Evolutionary conservation across 2,329 filamentous ascomycete species (phyloP), one percentile per base, ranked within the genome.

Genomic region (Penicillium oxalicum): DNA sequence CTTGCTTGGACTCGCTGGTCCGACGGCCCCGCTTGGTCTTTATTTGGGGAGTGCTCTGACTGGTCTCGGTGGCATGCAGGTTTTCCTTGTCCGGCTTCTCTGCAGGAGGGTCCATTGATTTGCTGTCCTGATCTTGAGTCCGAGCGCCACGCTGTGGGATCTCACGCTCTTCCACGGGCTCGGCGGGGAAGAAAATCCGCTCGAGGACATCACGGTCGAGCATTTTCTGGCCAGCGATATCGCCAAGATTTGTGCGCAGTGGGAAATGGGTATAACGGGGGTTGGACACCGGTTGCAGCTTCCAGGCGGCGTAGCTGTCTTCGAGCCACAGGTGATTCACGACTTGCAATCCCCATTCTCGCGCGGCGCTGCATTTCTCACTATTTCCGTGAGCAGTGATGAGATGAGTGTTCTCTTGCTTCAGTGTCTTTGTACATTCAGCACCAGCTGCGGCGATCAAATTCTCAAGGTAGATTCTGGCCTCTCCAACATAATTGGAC

Each of bases 291-390:
- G 81, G 80, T 64, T 88, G 86, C 49, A 86, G 74, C 62, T 87
- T 79, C 73, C 90, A 95, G 65, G 87, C 89, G 1, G 91, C 89
- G 64, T 97, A 98, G 69, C 90, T 94, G 64, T 98, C 93, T 68
- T 98, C 93, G 40, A 98, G 79, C 93, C 93, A 98, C 0, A 98
- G 77, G 65, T 98, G 93, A 66, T 97, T 98, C 60, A 95, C 76
- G 60, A 95, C 86, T 48, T 89, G 75, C 47, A 97, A 84, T 45
- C 86, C 86, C 93, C 93, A 98, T 70, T 97, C 93, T 52, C 82
- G 81, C 0, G 93, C 93, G 1, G 93, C 93, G 34, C 86, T 84
- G 66, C 88, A 96, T 70, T 98, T 98, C 64, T 97, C 93, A 62
- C 91, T 94, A 48, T 83, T 82, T 50, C 85, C 83, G 59, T 95